Percentiles rank a stretch among this genome's conserved stretches.
Conservation (phyloP, 306 rosid genomes). For the Albizia julibrissin region DNA sequence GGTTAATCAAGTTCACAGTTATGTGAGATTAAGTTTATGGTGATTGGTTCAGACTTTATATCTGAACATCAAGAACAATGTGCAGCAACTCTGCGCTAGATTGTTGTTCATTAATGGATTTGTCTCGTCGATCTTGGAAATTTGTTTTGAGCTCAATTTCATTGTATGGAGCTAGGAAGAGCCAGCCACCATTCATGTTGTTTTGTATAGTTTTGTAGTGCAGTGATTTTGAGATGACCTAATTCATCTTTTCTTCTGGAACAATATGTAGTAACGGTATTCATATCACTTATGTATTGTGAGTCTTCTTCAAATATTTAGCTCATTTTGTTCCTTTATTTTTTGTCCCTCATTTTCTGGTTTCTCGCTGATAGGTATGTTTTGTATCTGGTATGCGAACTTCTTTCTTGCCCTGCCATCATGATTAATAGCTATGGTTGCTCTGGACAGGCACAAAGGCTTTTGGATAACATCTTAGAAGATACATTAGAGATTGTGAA, state of each 20-base stretch:
- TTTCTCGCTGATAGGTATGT: constrained; percentile 27
- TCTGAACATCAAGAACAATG: constrained; percentile 11
- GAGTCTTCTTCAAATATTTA: background rate
- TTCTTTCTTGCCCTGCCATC: background rate
- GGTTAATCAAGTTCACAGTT: constrained; percentile 18
- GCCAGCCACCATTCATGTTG: background rate
- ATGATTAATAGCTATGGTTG: background rate
- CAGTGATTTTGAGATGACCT: background rate
- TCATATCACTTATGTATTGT: background rate
- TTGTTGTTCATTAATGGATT: constrained; percentile 21
- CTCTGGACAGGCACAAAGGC: constrained; percentile 72
- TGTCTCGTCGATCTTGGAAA: background rate
- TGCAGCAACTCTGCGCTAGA: constrained; percentile 15
- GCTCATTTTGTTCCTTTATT: constrained; percentile 1
- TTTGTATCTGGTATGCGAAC: background rate
- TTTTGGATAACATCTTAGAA: constrained; percentile 72
- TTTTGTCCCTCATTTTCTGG: background rate
- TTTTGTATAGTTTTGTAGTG: background rate
- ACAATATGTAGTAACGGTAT: background rate
- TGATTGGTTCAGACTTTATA: background rate
- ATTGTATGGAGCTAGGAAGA: background rate
- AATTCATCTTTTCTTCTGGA: background rate
- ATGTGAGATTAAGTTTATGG: constrained; percentile 13
- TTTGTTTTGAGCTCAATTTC: background rate
- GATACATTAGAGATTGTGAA: constrained; percentile 65